phyloP scores from a whole-genome alignment of 208 protist species.

The Leptomonas seymouri region DNA sequence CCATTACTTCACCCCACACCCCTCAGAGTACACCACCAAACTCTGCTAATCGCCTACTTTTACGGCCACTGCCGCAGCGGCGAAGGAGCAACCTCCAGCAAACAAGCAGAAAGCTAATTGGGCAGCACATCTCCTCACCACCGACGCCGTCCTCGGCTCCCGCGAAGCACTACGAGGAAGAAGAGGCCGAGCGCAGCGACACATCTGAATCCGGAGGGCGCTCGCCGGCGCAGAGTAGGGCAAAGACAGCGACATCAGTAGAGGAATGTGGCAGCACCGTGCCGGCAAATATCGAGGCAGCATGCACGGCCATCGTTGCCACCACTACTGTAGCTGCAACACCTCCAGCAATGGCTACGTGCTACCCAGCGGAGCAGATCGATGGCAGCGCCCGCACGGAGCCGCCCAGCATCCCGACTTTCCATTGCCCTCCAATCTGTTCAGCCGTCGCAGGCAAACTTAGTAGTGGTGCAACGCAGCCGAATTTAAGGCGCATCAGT shows the following conservation, averaged over 20 bases:
- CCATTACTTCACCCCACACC: constrained; percentile 8
- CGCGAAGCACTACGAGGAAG: neutral
- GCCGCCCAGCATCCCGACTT: neutral
- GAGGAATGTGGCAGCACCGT: neutral
- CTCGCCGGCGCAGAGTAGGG: neutral
- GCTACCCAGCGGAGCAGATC: neutral
- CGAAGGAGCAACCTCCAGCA: constrained; percentile 7
- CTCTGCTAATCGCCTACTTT: constrained; percentile 13
- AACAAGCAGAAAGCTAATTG: neutral
- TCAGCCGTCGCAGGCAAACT: neutral
- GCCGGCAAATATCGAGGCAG: neutral
- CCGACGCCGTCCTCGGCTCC: neutral
- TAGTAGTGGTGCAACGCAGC: neutral
- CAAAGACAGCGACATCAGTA: neutral
- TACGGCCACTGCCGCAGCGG: constrained; percentile 20
- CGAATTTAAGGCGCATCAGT: neutral
- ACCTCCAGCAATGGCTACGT: neutral
- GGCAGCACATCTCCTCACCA: neutral
- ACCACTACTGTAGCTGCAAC: neutral
- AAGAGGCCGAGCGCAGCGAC: neutral
- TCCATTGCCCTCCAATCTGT: constrained; percentile 14
- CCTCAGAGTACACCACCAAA: constrained; percentile 12
- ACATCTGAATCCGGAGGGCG: neutral
- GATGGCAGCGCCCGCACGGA: neutral
- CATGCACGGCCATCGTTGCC: neutral